Base-by-base conservation (phyloP, 2,329 filamentous ascomycete species). In the Ophiostoma sp. region DNA sequence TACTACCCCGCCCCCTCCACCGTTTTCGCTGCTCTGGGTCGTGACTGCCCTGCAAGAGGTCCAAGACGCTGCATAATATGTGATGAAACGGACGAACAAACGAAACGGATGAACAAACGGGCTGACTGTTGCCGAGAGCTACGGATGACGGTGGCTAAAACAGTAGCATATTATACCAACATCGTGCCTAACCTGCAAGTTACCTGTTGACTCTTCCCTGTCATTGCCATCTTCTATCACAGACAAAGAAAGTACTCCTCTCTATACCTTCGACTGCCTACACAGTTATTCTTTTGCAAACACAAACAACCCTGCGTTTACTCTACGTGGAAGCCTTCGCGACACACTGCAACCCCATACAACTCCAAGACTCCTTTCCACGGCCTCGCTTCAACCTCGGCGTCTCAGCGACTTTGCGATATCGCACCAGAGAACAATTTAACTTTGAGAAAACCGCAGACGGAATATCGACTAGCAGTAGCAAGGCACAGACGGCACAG, bases 1-100 rank as follows among this genome's bases (percentile, higher is more conserved):
- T 63, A 63, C 42, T 63, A 63, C 60, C 60, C 60, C 60, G 60
- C 60, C 60, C 60, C 60, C 60, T 63, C 60, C 38, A 41, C 60
- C 14, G 40, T 42, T 42, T 11, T 60, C 36, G 36, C 55, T 8
- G 52, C 52, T 18, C 52, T 5, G n/a, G 27, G 12, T 58, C 52
- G 52, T 18, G 52, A 6, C 49, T 58, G 52, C 52, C 27, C 45
- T n/a, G 11, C 45, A 5, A 55, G 5, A 55, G 52, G 38, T 58
- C 55, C 55, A 60, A 60, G 55, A 12, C 27, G 55, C 55, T 40
- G 55, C 1, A 38, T 60, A 60, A 14, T 27, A 44, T 7, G 55
- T 38, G 27, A 14, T 38, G 27, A 60, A 38, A 60, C 27, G 12
- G 27, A 27, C 8, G 27, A 6, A 27, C 27, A 38, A 14, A 38